phyloP scores from a whole-genome alignment of 2,329 filamentous ascomycete species.

The Cladosporium oxysporum region DNA sequence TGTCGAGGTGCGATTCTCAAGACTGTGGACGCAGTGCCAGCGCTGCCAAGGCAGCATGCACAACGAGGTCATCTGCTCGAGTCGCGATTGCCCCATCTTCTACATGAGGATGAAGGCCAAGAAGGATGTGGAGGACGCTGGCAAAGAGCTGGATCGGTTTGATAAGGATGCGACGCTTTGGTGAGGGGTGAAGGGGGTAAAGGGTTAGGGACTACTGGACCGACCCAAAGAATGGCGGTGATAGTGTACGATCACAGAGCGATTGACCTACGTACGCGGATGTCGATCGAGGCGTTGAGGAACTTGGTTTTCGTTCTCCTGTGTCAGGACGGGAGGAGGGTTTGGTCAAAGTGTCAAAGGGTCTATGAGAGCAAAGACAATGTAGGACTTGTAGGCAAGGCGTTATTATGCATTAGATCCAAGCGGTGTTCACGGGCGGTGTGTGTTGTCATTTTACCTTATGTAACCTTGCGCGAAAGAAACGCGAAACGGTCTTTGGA shows the following conservation, averaged over 20 bases:
- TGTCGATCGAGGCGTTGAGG: conserved; percentile 11
- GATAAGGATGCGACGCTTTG: conserved; percentile 79
- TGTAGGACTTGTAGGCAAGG: conserved; percentile 16
- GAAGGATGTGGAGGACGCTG: conserved; percentile 95
- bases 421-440: conserved; percentile 6
- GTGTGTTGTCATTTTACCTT: conserved; percentile 5
- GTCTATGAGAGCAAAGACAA: conserved; percentile 8
- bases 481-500: conserved; percentile 10
- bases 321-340: conserved; percentile 12
- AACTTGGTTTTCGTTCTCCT: conserved; percentile 13
- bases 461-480: conserved; percentile 11
- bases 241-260: conserved; percentile 8
- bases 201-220: neutral
- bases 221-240: conserved; percentile 8
- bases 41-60: conserved; percentile 97
- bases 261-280: conserved; percentile 5
- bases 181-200: conserved; percentile 38
- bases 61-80: conserved; percentile 96
- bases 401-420: conserved; percentile 1
- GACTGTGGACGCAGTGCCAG: conserved; percentile 98
- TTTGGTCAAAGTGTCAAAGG: conserved; percentile 5
- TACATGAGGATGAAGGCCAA: conserved; percentile 99
- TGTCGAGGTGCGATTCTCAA: conserved; percentile 86
- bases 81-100: conserved; percentile 96
- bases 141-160: conserved; percentile 86